Conservation (phyloP, 2,329 filamentous ascomycete genomes). For the Cercospora citrullina region DNA sequence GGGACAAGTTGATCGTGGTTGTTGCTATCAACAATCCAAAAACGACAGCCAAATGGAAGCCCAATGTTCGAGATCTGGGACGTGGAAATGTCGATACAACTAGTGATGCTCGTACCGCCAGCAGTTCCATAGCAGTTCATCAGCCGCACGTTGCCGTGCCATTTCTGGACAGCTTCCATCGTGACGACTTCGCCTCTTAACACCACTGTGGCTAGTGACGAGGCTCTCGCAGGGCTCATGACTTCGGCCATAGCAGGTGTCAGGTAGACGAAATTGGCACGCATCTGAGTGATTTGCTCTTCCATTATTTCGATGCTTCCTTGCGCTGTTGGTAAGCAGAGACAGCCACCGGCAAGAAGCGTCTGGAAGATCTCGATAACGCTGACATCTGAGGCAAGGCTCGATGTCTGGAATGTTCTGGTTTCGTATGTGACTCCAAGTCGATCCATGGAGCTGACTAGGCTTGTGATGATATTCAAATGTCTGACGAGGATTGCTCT, state of each 20-base stretch:
- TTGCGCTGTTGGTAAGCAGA: constrained; percentile 29
- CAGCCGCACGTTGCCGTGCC: background rate
- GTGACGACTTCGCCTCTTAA: background rate
- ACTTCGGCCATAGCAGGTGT: background rate
- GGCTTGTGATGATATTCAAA: background rate
- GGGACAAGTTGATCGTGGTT: background rate
- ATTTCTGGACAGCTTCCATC: background rate
- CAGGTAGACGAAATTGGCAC: background rate
- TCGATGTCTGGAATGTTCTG: constrained; percentile 17
- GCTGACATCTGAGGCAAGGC: constrained; percentile 22
- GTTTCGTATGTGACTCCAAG: background rate
- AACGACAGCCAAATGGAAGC: background rate
- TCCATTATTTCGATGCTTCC: background rate
- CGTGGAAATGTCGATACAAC: background rate
- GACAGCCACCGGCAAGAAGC: constrained; percentile 20
- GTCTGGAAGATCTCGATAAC: constrained; percentile 7
- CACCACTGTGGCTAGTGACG: background rate
- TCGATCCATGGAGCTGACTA: background rate
- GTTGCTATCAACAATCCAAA: background rate
- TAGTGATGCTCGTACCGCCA: background rate
- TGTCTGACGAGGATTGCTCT: constrained; percentile 14
- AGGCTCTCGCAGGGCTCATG: background rate
- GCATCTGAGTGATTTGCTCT: background rate
- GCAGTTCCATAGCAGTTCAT: background rate
- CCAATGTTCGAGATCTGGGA: background rate